Evolutionary conservation across 495 filamentous ascomycete species (phyloP), one percentile per base, ranked within the genome.

Genomic region (Letharia lupina): DNA sequence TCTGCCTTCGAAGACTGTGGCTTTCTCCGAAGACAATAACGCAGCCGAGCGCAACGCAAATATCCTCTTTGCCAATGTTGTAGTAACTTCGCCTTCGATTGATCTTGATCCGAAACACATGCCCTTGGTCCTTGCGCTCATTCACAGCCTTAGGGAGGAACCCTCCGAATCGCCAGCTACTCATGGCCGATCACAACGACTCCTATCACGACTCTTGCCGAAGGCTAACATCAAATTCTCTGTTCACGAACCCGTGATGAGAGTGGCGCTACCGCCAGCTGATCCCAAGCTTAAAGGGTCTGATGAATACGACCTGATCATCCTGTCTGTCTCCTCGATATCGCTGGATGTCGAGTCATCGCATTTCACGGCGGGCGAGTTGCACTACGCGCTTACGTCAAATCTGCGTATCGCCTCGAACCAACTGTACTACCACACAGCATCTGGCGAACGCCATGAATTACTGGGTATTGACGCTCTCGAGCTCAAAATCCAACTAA

Each of bases 171-270:
- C 80, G 33, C 76, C 75, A 23, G 76, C 73, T 54, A 80, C 75
- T 47, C 23, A 58, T 11, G 39, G 63, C 41, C 67, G 60, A 23
- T 65, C 62, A 39, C 87, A 91, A 63, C 85, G 85, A 66, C 76
- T 98, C 28, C 88, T 98, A 40, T 95, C 93, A n/a, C 85, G 91
- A 56, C 81, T 98, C 18, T 82, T 99, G 4, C 94, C 94, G 4
- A 99, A 99, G 75, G 91, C 94, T 16, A 94, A 81, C 74, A 89
- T 97, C 73, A 98, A 98, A 71, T 84, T 97, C 50, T 96, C 93
- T 4, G 87, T 99, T 71, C 93, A 98, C 70, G 95, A 99, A 74
- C 94, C 94, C 1, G 95, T 98, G 18, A 71, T 96, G 69, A 86
- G 94, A 69, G 91, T 98, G 70, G 82, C 91, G 2, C 81, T 99